Conservation (phyloP, 257 asterid species). For the Handroanthus guayacan region DNA sequence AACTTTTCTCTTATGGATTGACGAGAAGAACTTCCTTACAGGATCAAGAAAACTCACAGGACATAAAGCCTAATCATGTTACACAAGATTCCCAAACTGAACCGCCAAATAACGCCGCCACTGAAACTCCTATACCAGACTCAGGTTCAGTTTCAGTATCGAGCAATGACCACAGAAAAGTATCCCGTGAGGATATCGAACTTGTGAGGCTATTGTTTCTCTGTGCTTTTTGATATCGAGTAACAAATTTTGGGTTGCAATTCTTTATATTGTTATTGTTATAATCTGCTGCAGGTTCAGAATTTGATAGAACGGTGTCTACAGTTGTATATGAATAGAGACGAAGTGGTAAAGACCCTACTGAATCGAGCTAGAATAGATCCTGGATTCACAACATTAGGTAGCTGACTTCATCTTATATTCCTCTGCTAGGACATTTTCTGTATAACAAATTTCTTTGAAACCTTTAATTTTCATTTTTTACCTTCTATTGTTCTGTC, state of each 20-base stretch:
- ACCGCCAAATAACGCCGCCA: constrained; percentile 56
- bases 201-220: constrained; percentile 62
- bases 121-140: constrained; percentile 81
- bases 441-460: not conserved
- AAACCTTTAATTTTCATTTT: not conserved
- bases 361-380: constrained; percentile 94
- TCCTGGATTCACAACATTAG: constrained; percentile 97
- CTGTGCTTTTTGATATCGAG: not conserved
- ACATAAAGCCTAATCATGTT: constrained; percentile 62
- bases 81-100: constrained; percentile 76
- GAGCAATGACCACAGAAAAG: constrained; percentile 83
- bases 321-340: constrained; percentile 90
- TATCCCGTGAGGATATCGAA: constrained; percentile 95
- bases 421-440: not conserved
- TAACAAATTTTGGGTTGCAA: constrained; percentile 10
- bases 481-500: constrained; percentile 17
- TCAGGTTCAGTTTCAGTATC: constrained; percentile 88
- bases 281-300: constrained; percentile 74
- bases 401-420: constrained; percentile 46
- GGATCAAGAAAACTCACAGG: constrained; percentile 63
- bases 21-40: constrained; percentile 39
- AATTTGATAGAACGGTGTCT: constrained; percentile 92
- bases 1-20: not conserved
- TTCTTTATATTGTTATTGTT: constrained; percentile 13
- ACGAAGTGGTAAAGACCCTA: constrained; percentile 93